Evolutionary conservation across 2,329 filamentous ascomycete species (phyloP).

Genomic region (Alternaria solani): DNA sequence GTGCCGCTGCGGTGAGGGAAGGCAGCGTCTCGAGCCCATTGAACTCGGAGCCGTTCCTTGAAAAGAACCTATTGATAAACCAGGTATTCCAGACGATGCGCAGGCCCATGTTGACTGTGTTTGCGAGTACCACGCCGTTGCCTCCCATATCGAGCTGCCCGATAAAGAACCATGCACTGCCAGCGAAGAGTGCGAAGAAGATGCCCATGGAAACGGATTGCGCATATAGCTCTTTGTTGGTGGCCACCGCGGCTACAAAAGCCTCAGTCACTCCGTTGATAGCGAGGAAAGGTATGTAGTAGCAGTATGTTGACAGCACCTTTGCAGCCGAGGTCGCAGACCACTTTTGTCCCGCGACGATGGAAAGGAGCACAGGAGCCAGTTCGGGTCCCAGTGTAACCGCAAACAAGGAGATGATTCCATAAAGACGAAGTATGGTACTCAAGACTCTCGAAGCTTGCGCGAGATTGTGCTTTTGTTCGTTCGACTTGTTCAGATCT

Average conservation of each 20-base stretch:
- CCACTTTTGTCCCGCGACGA: slow-evolving; percentile 83
- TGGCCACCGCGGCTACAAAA: slow-evolving; percentile 89
- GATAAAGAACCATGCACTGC: slow-evolving; percentile 78
- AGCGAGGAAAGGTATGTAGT: slow-evolving; percentile 91
- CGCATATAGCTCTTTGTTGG: slow-evolving; percentile 72
- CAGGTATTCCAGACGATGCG: slow-evolving; percentile 80
- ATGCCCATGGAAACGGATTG: slow-evolving; percentile 86
- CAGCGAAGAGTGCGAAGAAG: slow-evolving; percentile 80
- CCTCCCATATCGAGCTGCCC: slow-evolving; percentile 75
- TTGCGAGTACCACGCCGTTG: slow-evolving; percentile 82
- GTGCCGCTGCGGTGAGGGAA: slow-evolving; percentile 44
- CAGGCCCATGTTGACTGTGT: slow-evolving; percentile 87
- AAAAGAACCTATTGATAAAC: slow-evolving; percentile 68
- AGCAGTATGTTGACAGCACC: slow-evolving; percentile 82
- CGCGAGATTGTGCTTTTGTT: slow-evolving; percentile 35
- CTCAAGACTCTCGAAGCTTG: slow-evolving; percentile 63
- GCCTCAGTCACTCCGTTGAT: slow-evolving; percentile 92
- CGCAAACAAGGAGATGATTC: slow-evolving; percentile 74
- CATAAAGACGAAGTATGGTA: slow-evolving; percentile 75
- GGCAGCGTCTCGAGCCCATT: slow-evolving; percentile 31
- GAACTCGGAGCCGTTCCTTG: slow-evolving; percentile 26
- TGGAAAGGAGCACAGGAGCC: slow-evolving; percentile 74
- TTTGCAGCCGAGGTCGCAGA: slow-evolving; percentile 73
- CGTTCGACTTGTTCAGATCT: slow-evolving; percentile 12
- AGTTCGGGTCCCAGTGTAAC: slow-evolving; percentile 76